Base-by-base conservation (phyloP, 768 basidiomycete species). In the Podaxis mareebaensis region DNA sequence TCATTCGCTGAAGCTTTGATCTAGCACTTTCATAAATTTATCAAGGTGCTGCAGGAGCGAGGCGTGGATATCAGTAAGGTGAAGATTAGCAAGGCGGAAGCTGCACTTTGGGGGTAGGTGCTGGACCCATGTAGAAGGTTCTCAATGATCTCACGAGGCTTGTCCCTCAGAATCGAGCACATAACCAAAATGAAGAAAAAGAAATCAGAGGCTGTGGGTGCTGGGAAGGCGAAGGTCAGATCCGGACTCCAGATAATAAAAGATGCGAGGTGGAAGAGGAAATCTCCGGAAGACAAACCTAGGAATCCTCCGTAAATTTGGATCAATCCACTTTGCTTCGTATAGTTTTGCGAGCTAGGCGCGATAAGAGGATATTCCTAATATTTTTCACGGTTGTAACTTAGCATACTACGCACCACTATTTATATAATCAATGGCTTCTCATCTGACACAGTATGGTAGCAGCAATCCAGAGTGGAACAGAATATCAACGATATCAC, bases 11-110 rank as follows among this genome's bases (percentile, higher is more conserved):
- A 46, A 61, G 24, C 15, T 42, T 36, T 53, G 11, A 24, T 61
- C 8, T 63, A 89, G 86, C 85, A 88, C 72, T 89, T 86, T 67
- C 79, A 81, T 59, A 73, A 77, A 44, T 89, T 89, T 70, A 74
- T 88, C 48, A 76, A 79, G 2, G 78, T 79, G 7, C 71, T 90
- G 36, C 73, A 79, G 8, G 77, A 83, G 42, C 78, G 79, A 10
- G 85, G 85, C 0, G 82, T 85, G 1, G 85, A 89, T 67, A 81
- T 88, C 74, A 76, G 74, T 63, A 85, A 86, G 68, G 83, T 87
- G 4, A 78, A 83, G 61, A 79, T 87, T 15, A 85, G 79, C 66
- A 88, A 88, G 71, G 87, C 84, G 15, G 86, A 88, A 67, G 72
- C 80, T 5, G 79, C 81, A 11, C 73, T 86, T 33, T 85, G 84